Base-by-base conservation (phyloP, 2,329 filamentous ascomycete species). In the Nothophaeocryptopus gaeumannii region DNA sequence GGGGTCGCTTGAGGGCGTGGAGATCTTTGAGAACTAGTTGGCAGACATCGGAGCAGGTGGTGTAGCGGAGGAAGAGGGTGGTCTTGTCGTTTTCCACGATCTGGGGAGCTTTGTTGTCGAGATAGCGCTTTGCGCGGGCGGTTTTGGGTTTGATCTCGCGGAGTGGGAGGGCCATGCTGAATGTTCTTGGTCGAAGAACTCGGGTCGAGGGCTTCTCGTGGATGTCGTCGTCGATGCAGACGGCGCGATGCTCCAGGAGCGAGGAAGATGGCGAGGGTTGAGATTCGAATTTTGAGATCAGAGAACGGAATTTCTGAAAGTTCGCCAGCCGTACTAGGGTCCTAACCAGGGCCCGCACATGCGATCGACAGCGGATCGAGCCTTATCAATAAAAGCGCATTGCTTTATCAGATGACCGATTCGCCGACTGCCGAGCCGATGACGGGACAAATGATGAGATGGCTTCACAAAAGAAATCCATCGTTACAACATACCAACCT, bases 51-150 rank as follows among this genome's bases (percentile, higher is more conserved):
- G 88, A 92, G 69, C 88, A 92, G 69, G 83, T 86, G 44, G 88
- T 89, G 64, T 91, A 92, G 57, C 89, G 86, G 56, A 99, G 83
- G 70, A 99, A 88, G 60, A 99, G 85, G 53, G 88, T 88, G 30
- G 81, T 88, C 74, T 96, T 96, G 54, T 90, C 83, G 72, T 95
- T 93, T 75, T 99, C 93, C 71, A 87, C 75, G 60, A 83, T 77
- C 72, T 96, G 95, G 50, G 93, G 89, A 66, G 89, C 91, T 66
- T 88, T 88, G 74, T 95, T 92, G 70, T 95, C 93, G 67, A 97
- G 84, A 58, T 89, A 91, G 63, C 93, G 86, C 79, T 96, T 96
- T 51, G 90, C 93, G 77, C 93, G 90, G 62, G 92, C 90, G 73
- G 84, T 88, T 64, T 84, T 84, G 51, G 85, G 68, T 51, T 70